phyloP scores from a whole-genome alignment of 2,329 filamentous ascomycete species.

The Arthrobotrys pseudoclavata region DNA sequence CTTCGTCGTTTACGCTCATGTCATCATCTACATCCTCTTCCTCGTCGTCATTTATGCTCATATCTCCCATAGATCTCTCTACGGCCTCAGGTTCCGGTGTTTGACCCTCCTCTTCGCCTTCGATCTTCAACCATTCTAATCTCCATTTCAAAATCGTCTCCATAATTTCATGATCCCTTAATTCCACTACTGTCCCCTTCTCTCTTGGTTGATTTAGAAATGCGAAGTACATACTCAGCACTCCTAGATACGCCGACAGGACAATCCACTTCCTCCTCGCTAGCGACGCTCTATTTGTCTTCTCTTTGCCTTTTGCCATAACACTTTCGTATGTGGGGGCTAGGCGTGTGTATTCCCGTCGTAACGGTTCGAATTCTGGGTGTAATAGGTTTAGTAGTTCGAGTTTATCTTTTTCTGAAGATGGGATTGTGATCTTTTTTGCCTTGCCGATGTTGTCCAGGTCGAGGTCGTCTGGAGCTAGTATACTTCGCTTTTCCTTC shows the following conservation, averaged over 20 bases:
- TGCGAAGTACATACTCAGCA: conserved; percentile 93
- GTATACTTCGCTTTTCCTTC: conserved; percentile 76
- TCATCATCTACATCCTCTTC: conserved; percentile 66
- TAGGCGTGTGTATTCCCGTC: conserved; percentile 81
- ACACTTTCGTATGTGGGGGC: conserved; percentile 72
- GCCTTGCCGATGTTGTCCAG: conserved; percentile 66
- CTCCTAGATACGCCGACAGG: conserved; percentile 85
- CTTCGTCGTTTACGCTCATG: conserved; percentile 61
- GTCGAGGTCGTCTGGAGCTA: conserved; percentile 72
- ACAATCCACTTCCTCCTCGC: conserved; percentile 81
- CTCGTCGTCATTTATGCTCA: conserved; percentile 66
- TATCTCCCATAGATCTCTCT: conserved; percentile 63
- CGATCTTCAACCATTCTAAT: conserved; percentile 82
- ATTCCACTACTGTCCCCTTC: conserved; percentile 69
- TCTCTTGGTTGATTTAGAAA: conserved; percentile 72
- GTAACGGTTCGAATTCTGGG: conserved; percentile 89
- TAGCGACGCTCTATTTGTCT: conserved; percentile 66
- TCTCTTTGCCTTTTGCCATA: conserved; percentile 68
- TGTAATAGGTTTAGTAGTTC: conserved; percentile 84
- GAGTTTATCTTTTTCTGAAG: conserved; percentile 79
- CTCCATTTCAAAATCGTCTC: conserved; percentile 83
- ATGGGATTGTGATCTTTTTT: conserved; percentile 77
- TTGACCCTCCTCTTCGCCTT: conserved; percentile 72
- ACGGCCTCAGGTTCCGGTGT: conserved; percentile 43
- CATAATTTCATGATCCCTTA: conserved; percentile 94